phyloP scores from a whole-genome alignment of 805 yeast genomes.

The Cyberlindnera nakhonratchasimensis region DNA sequence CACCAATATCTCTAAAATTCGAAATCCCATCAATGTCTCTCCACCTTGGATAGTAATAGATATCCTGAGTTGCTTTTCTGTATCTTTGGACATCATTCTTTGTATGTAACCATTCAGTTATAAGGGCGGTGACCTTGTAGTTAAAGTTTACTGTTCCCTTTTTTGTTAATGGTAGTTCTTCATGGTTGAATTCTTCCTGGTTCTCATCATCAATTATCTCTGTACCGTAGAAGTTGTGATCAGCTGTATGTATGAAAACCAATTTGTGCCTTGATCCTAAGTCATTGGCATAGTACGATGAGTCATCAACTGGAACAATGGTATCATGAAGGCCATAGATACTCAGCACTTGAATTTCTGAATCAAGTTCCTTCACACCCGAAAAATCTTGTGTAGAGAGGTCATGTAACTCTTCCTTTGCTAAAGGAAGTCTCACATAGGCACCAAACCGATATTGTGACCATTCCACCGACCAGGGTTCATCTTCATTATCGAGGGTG shows the following conservation, averaged over 20 bases:
- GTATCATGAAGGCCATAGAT: constrained; percentile 69
- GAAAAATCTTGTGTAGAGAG: constrained; percentile 46
- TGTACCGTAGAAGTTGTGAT: constrained; percentile 74
- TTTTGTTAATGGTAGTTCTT: constrained; percentile 42
- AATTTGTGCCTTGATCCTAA: constrained; percentile 56
- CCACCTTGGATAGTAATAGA: constrained; percentile 51
- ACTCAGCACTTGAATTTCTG: constrained; percentile 54
- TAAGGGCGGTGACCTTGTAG: constrained; percentile 44
- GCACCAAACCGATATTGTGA: constrained; percentile 49
- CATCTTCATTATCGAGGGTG: constrained; percentile 9
- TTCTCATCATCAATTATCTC: constrained; percentile 34
- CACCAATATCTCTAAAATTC: constrained; percentile 81
- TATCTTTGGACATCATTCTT: constrained; percentile 56
- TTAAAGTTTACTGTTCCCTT: constrained; percentile 55
- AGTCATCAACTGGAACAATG: constrained; percentile 63
- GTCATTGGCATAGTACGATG: constrained; percentile 52
- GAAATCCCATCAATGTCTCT: constrained; percentile 60
- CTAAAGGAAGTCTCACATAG: constrained; percentile 38
- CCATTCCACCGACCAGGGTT: constrained; percentile 31
- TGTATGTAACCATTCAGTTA: constrained; percentile 47
- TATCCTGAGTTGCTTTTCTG: constrained; percentile 31
- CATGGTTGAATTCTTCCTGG: constrained; percentile 33
- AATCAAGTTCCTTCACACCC: constrained; percentile 39
- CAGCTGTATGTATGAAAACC: constrained; percentile 61
- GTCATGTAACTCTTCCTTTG: constrained; percentile 48